Evolutionary conservation across 148 eudicot species (phyloP).

Genomic region (Drosera capensis): DNA sequence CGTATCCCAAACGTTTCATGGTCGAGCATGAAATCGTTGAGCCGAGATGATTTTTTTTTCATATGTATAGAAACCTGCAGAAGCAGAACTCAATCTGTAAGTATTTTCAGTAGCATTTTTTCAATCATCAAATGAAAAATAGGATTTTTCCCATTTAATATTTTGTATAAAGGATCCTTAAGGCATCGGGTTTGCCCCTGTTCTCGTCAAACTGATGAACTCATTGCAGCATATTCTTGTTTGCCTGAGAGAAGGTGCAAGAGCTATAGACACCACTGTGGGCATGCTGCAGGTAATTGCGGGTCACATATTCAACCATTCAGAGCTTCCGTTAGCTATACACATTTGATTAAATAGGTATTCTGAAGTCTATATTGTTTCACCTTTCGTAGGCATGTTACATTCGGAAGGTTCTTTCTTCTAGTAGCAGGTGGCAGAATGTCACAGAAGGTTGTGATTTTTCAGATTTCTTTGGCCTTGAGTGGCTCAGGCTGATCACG

Average conservation of each 20-base stretch:
- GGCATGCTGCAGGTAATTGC: conserved; percentile 69
- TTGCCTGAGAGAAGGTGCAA: conserved; percentile 67
- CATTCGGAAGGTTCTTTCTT: conserved; percentile 31
- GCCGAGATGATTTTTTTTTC: conserved; percentile 55
- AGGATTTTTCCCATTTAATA: conserved; percentile 2
- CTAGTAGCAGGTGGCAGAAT: conserved; percentile 15
- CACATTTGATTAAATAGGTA: background rate
- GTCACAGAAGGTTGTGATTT: conserved; percentile 13
- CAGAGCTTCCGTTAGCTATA: background rate
- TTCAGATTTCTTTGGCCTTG: conserved; percentile 10
- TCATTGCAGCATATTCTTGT: conserved; percentile 46
- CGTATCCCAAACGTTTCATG: conserved; percentile 26
- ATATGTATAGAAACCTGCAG: conserved; percentile 42
- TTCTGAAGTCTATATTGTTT: background rate
- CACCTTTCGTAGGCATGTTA: conserved; percentile 55
- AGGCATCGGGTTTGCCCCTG: background rate
- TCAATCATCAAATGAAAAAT: conserved; percentile 15
- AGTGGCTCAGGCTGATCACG: conserved; percentile 33
- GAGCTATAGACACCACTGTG: conserved; percentile 37
- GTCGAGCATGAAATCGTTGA: conserved; percentile 47
- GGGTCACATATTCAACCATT: background rate
- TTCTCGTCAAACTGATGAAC: background rate
- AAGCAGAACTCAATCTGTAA: no score
- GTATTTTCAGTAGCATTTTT: no score
- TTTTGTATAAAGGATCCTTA: background rate